Base-by-base conservation (phyloP, 192 early-diverging fungal species). In the Helicostylum pulchrum region DNA sequence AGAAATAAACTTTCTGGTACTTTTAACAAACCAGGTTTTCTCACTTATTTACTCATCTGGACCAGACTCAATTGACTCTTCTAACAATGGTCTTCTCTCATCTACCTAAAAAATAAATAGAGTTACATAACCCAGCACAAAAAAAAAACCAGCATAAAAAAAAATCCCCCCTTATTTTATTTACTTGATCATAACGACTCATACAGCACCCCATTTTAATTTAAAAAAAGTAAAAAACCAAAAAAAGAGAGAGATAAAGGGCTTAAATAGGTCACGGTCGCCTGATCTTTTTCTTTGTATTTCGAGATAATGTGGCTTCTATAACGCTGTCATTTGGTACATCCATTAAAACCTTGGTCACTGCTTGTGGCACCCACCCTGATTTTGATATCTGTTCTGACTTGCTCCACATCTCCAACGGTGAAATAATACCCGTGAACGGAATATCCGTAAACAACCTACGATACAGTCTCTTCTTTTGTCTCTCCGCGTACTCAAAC, bases 391-490 rank as follows among this genome's bases (percentile, higher is more conserved):
- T 48, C 4, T 14, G 6, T 0, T 19, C 6, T 15, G 36, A 39
- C 4, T 9, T 39, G 9, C 9, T 10, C 36, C 36, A 39, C 5
- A 39, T 1, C 36, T 6, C 5, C 5, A 39, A 10, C 5, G 36
- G 36, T 39, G 36, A 39, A 48, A 48, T 17, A 4, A 17, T 14
- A 19, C 17, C 5, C 1, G 46, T 48, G 15, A 58, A 8, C 1
- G 71, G 64, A 17, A 73, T 19, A 23, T 63, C 12, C 0, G 11
- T 6, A 0, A 73, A 23, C 3, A 73, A 31, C 4, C 56, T 26
- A 10, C 54, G 61, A 48, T 73, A 73, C 30, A 63, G 15, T 3
- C 71, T 32, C 19, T 61, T 53, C 17, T 62, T 32, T 46, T 62
- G 32, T 30, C 71, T 62, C 15, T 6, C n/a, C 19, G 15, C 0